Percentiles rank a stretch among this genome's conserved stretches.
phyloP scores from a whole-genome alignment of 106 monocot genomes.

The Dendrobium nobile region DNA sequence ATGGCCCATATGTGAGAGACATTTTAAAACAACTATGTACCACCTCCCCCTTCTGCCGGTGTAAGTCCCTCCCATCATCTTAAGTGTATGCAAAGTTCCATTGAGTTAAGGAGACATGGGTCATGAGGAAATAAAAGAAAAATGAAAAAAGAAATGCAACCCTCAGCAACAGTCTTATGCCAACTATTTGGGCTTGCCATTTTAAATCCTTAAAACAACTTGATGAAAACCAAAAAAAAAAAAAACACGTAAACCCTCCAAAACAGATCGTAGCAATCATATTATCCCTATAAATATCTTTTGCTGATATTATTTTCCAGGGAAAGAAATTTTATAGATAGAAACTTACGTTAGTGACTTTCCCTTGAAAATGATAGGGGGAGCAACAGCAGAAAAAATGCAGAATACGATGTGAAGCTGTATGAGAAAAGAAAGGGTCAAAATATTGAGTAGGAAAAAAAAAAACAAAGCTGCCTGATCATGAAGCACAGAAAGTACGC shows the following conservation, averaged over 20 bases:
- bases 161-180: background rate
- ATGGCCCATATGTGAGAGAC: background rate
- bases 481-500: background rate
- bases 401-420: constrained; percentile 62
- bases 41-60: background rate
- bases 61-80: background rate
- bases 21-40: background rate
- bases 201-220: background rate
- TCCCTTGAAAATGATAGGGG: constrained; percentile 64
- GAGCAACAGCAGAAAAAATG: constrained; percentile 61
- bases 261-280: background rate
- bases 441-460: background rate
- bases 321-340: background rate
- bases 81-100: background rate
- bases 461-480: too few species aligned
- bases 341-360: constrained; percentile 74
- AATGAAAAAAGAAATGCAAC: background rate
- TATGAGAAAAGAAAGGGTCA: background rate
- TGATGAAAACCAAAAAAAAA: background rate
- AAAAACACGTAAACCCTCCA: background rate
- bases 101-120: background rate
- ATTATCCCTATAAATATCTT: background rate
- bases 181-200: background rate
- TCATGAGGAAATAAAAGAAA: background rate
- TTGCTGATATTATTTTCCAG: background rate